Evolutionary conservation across 441 rosid genomes (phyloP).

Genomic region (Erodium texanum): DNA sequence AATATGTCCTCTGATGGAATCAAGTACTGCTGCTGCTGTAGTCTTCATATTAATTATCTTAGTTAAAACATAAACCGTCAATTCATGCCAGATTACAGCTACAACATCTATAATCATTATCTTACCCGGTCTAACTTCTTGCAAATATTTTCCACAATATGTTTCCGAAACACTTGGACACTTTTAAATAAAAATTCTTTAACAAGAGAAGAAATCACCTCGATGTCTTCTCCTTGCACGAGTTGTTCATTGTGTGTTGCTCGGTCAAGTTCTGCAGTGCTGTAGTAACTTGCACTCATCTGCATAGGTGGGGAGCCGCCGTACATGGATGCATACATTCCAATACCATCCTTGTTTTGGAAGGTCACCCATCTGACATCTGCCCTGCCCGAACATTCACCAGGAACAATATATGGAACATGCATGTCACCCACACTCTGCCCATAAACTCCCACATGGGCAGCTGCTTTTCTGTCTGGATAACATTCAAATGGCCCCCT

Average conservation of each 20-base stretch:
- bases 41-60: neutral
- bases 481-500: slow-evolving; percentile 96
- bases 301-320: slow-evolving; percentile 83
- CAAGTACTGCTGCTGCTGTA: neutral
- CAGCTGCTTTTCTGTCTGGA: slow-evolving; percentile 92
- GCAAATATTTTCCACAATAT: neutral
- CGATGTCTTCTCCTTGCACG: slow-evolving; percentile 56
- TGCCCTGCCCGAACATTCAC: slow-evolving; percentile 79
- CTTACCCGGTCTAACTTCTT: neutral
- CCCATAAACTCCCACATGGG: slow-evolving; percentile 64
- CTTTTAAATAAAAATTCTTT: neutral
- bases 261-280: slow-evolving; percentile 55
- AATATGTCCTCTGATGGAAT: neutral
- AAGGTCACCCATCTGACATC: slow-evolving; percentile 94
- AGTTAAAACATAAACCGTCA: neutral
- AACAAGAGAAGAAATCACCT: slow-evolving; percentile 36
- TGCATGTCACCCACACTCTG: slow-evolving; percentile 63
- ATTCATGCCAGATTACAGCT: neutral
- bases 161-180: neutral
- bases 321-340: slow-evolving; percentile 71
- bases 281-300: slow-evolving; percentile 81
- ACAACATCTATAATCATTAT: no score
- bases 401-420: slow-evolving; percentile 88
- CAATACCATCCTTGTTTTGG: slow-evolving; percentile 57
- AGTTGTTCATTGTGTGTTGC: slow-evolving; percentile 75